These are phyloP conservation scores for Piloderma croceum DNA, from an alignment of 768 basidiomycete species.

Conservation along the genomic window DNA sequence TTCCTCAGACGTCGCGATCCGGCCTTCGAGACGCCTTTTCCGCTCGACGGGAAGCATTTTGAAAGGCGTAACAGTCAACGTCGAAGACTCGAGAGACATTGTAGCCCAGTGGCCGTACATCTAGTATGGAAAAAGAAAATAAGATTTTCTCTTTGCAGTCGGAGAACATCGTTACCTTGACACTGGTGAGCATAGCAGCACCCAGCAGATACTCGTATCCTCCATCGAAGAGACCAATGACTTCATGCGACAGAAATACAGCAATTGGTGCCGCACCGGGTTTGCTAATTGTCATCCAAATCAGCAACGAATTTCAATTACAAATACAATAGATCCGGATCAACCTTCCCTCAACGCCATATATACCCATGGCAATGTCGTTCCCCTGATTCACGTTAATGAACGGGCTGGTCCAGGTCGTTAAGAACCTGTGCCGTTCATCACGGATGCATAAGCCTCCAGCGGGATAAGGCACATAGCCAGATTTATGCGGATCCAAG, in stretches of 20 bases:
- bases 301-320: slow-evolving; percentile 3
- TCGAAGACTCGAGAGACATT: slow-evolving; percentile 27
- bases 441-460: slow-evolving; percentile 38
- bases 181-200: slow-evolving; percentile 31
- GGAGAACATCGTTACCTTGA: slow-evolving; percentile 22
- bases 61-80: slow-evolving; percentile 37
- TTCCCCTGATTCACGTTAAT: slow-evolving; percentile 23
- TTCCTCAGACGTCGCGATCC: slow-evolving; percentile 6
- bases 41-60: slow-evolving; percentile 32
- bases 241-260: slow-evolving; percentile 31
- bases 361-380: slow-evolving; percentile 33
- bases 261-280: slow-evolving; percentile 40
- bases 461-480: slow-evolving; percentile 39
- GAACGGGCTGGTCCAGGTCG: slow-evolving; percentile 34
- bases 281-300: slow-evolving; percentile 27
- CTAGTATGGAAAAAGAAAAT: slow-evolving; percentile 13
- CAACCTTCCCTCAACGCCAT: slow-evolving; percentile 46
- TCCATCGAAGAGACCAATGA: slow-evolving; percentile 33
- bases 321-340: slow-evolving; percentile 2
- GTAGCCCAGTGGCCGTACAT: slow-evolving; percentile 37
- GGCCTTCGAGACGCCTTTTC: no score
- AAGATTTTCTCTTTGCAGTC: background rate
- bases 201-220: slow-evolving; percentile 38
- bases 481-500: slow-evolving; percentile 38
- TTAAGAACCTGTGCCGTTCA: slow-evolving; percentile 28